Base-by-base conservation (phyloP, 768 basidiomycete genomes). In the Calocera viscosa region DNA sequence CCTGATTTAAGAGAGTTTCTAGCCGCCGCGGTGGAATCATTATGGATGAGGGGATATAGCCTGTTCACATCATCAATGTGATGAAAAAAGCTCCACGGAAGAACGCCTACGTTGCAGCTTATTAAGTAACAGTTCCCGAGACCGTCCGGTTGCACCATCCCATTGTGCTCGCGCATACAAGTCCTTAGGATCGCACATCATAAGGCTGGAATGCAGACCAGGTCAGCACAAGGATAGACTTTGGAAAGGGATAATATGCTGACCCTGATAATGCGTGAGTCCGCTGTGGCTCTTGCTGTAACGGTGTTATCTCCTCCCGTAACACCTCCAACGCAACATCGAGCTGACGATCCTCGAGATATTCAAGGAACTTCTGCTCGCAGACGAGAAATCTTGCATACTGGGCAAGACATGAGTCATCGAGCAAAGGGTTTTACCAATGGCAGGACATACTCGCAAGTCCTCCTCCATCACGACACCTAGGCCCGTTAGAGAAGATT, bases 1-100 rank as follows among this genome's bases (percentile, higher is more conserved):
- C 89, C 78, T 98, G 94, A 40, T 89, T 82, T 40, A 99, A 80
- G 24, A 99, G 82, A 8, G 90, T 84, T 17, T 86, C 82, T 67
- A 98, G 88, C 49, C 96, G 89, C 60, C 89, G 85, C 69, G 89
- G 87, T 28, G 95, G 96, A 63, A 98, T 86, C 91, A 97, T 96
- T 65, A 92, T 80, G 22, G 89, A 84, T 7, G 94, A 87, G 10
- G 94, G 91, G 72, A 98, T 91, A 77, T 86, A 90, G 32, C 82
- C 95, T 98, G 72, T 22, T 30, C 53, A 32, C n/a, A 40, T 34
- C 17, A 24, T 28, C 41, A 24, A 30, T 14, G 64, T 40, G 41
- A 28, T 60, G 30, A 26, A 32, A 26, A 30, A 35, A 41, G 30
- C 12, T 16, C 66, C 12, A 41, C 7, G 34, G 26, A 39, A 28